Base-by-base conservation (phyloP, 2,329 filamentous ascomycete species). In the Pezicula rhizophila region DNA sequence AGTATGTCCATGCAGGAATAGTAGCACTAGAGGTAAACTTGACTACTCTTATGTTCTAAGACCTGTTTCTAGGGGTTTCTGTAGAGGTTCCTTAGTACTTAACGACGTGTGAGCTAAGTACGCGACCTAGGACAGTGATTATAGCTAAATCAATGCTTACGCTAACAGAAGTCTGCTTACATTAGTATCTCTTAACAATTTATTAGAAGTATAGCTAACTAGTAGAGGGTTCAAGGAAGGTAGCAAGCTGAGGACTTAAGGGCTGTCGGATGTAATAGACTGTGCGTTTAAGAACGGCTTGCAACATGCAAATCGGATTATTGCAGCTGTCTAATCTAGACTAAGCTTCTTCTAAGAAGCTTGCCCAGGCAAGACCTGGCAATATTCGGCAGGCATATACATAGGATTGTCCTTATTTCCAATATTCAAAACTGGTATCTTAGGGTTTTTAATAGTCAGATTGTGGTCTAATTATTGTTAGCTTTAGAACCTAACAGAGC, bases 261-360 rank as follows among this genome's bases (percentile, higher is more conserved):
- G 72, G 3, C 78, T n/a, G n/a, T n/a, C n/a, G n/a, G n/a, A n/a
- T n/a, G n/a, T n/a, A n/a, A n/a, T n/a, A n/a, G n/a, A n/a, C 83
- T 71, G 60, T 0, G 84, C 85, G 52, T 91, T 92, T 8, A 73
- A 68, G 1, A 74, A 72, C 0, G 87, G 86, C 0, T 68, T 68
- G 2, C 84, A 78, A 49, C 84, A 85, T 1, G 87, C 84, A 61
- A 88, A 87, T 2, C 69, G 66, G 35, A 91, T 79, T 86, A 92
- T 90, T 1, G 68, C 60, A 0, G 75, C 71, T 0, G 84, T 85
- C 60, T 90, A 84, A 0, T 70, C 63, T 0, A 74, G 68, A 0
- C 62, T 73, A 10, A 89, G 71, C 58, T 82, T 82, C 3, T 74
- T 67, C 31, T 75, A 78, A 17, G 80, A 72, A 0, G 77, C 64